phyloP scores from a whole-genome alignment of 2,329 filamentous ascomycete species.

The Ustulina deusta region DNA sequence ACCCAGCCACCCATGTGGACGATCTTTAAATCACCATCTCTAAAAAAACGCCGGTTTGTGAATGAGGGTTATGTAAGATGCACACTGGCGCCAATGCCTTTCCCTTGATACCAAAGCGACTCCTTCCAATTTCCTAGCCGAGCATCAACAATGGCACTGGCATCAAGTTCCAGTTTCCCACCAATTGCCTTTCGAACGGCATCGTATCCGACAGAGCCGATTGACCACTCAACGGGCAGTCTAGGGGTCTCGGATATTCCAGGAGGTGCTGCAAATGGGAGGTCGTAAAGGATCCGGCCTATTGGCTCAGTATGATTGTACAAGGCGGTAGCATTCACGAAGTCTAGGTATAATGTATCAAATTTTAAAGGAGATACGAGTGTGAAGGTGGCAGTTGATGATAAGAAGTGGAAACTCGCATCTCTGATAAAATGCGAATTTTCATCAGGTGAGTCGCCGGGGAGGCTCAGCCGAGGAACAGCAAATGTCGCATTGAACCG shows the following conservation, averaged over 20 bases:
- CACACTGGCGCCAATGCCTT: conserved; percentile 72
- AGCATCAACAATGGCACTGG: conserved; percentile 79
- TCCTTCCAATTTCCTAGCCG: conserved; percentile 81
- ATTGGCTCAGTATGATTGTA: conserved; percentile 84
- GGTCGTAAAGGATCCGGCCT: conserved; percentile 79
- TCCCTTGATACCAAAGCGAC: conserved; percentile 75
- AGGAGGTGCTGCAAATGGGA: conserved; percentile 81
- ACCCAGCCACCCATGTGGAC: conserved; percentile 5
- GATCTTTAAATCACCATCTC: conserved; percentile 1
- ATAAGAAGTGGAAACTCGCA: conserved; percentile 87
- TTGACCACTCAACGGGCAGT: conserved; percentile 83
- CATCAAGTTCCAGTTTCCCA: conserved; percentile 81
- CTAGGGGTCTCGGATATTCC: conserved; percentile 78
- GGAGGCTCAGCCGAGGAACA: conserved; percentile 74
- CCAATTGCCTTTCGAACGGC: conserved; percentile 84
- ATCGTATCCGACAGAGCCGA: conserved; percentile 84
- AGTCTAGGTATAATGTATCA: conserved; percentile 81
- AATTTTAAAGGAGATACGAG: conserved; percentile 81
- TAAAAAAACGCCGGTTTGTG: conserved; percentile 15
- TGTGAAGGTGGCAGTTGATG: conserved; percentile 86
- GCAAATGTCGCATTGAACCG: conserved; percentile 77
- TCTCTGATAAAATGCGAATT: conserved; percentile 81
- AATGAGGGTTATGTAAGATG: conserved; percentile 37
- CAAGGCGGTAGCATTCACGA: conserved; percentile 84
- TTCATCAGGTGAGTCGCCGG: conserved; percentile 61